Conservation (phyloP, 371 early-diverging fungal species). For the Polyrhizophydium stewartii region DNA sequence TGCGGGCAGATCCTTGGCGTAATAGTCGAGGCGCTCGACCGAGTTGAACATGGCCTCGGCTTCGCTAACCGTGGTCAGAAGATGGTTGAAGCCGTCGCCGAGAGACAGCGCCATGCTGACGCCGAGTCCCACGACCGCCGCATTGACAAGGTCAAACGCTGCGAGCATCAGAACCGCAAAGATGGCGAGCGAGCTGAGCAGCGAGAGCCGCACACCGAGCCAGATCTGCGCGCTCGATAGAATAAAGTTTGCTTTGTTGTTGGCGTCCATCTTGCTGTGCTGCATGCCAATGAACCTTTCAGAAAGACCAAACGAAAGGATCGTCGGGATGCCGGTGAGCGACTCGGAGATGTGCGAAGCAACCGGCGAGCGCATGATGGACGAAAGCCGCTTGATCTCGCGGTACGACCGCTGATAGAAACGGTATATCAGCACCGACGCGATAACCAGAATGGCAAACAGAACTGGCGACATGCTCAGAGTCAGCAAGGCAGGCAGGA, state of each 20-base stretch:
- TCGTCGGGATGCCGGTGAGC: conserved; percentile 34
- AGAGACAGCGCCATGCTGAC: neutral
- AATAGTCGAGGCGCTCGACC: conserved; percentile 81
- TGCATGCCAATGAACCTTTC: neutral
- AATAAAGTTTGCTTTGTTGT: neutral
- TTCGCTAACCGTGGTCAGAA: neutral
- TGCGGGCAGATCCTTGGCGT: conserved; percentile 59
- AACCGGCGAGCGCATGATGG: conserved; percentile 30
- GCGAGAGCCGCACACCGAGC: neutral
- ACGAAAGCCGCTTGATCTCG: no score
- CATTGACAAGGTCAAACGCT: neutral
- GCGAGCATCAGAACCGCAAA: neutral
- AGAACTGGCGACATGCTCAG: no score
- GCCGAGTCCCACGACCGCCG: neutral
- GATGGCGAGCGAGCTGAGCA: neutral
- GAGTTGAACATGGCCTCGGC: conserved; percentile 29
- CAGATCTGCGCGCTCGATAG: neutral
- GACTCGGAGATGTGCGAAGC: conserved; percentile 40
- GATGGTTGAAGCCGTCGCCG: neutral
- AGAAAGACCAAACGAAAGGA: conserved; percentile 25
- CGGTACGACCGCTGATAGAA: no score
- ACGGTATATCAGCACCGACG: no score
- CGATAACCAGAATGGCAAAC: no score
- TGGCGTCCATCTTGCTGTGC: neutral
- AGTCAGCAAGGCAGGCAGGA: no score